Evolutionary conservation across 1,139 yeast genomes (phyloP).

Genomic region (Neolecta irregularis): DNA sequence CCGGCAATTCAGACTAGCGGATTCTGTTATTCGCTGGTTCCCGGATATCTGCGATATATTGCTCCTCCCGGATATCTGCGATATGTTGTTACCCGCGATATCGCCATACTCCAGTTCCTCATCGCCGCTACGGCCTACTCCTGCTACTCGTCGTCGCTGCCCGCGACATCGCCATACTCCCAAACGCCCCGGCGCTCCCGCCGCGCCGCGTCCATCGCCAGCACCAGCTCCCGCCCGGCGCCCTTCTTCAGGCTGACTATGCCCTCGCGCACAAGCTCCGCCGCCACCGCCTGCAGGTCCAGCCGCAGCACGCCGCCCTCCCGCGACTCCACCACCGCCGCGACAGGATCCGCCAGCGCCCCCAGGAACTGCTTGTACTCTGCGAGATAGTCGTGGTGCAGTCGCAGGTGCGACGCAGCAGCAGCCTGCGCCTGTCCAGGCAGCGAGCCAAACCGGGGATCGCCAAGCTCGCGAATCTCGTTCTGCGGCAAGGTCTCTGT

Average conservation of each 20-base stretch:
- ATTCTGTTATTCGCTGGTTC: too few relatives aligned
- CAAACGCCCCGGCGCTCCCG: conserved; percentile 50
- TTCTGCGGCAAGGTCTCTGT: conserved; percentile 35
- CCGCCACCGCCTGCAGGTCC: too few relatives aligned
- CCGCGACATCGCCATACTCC: conserved; percentile 67
- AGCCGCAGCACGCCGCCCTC: conserved; percentile 44
- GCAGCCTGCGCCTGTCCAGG: conserved; percentile 49
- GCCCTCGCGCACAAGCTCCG: conserved; percentile 30
- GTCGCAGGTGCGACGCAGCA: conserved; percentile 38
- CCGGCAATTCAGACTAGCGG: too few relatives aligned
- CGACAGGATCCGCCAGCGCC: conserved; percentile 29
- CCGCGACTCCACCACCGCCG: conserved; percentile 47
- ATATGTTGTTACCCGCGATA: too few relatives aligned
- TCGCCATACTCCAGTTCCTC: too few relatives aligned
- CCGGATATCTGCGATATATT: too few relatives aligned
- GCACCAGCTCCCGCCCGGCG: conserved; percentile 21
- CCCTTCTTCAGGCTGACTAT: conserved; percentile 17
- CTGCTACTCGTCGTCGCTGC: conserved; percentile 47
- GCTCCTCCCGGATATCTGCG: too few relatives aligned
- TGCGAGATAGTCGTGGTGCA: conserved; percentile 46
- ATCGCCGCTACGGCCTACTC: too few relatives aligned
- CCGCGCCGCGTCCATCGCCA: conserved; percentile 32
- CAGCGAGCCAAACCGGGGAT: conserved; percentile 34
- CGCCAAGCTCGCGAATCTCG: conserved; percentile 38
- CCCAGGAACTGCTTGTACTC: too few relatives aligned